These are phyloP conservation scores for Phycomyces nitens DNA, from an alignment of 192 early-diverging fungal genomes.

Conservation along the genomic window DNA sequence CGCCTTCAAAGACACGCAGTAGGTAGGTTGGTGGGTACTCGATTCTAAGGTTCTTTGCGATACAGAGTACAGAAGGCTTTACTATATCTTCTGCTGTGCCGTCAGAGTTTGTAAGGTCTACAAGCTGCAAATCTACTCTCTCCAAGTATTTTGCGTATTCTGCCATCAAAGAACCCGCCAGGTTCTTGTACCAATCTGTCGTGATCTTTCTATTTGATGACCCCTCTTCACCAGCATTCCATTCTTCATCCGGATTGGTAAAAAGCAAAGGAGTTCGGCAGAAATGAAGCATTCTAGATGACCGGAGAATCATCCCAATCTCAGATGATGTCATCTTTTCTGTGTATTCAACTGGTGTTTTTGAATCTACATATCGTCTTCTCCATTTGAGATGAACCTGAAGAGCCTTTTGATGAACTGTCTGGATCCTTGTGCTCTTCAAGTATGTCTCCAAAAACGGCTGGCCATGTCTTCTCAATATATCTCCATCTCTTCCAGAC, in stretches of 20 bases:
- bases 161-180: constrained; percentile 40
- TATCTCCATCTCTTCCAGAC: constrained; percentile 29
- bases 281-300: constrained; percentile 51
- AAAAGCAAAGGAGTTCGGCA: constrained; percentile 50
- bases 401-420: constrained; percentile 48
- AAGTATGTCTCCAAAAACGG: constrained; percentile 51
- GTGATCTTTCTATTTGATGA: neutral
- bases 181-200: constrained; percentile 38
- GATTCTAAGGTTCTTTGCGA: constrained; percentile 32
- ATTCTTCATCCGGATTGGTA: constrained; percentile 23
- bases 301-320: constrained; percentile 46
- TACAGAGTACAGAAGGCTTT: constrained; percentile 37
- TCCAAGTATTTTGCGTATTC: constrained; percentile 52
- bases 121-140: constrained; percentile 49
- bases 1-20: constrained; percentile 50
- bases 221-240: neutral
- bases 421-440: constrained; percentile 38
- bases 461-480: constrained; percentile 46
- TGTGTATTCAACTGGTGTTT: constrained; percentile 12
- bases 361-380: constrained; percentile 35
- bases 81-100: constrained; percentile 23
- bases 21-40: constrained; percentile 47
- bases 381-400: constrained; percentile 51
- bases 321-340: constrained; percentile 41
- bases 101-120: constrained; percentile 45